Conservation (phyloP, 116 monocot genomes). For the Thalassia testudinum region DNA sequence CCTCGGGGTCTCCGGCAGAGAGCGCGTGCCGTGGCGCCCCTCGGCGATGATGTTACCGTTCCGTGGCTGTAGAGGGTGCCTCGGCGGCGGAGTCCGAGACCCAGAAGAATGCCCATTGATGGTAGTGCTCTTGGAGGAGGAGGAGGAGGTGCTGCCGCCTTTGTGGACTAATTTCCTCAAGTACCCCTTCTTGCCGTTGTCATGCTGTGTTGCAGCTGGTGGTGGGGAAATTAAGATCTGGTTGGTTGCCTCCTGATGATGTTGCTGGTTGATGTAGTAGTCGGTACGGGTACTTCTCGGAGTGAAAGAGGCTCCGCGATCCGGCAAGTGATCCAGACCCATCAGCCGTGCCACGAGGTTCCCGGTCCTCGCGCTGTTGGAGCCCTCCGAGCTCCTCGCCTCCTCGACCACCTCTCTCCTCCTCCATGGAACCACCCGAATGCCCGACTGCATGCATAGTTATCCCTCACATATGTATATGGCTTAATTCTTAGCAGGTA, state of each 20-base stretch:
- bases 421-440: constrained; percentile 6
- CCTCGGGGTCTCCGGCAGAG: constrained; percentile 79
- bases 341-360: constrained; percentile 79
- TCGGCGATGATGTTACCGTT: constrained; percentile 4
- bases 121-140: neutral
- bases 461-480: too few relatives aligned
- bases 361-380: neutral
- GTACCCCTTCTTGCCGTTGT: too few relatives aligned
- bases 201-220: neutral
- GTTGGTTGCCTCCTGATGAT: too few relatives aligned
- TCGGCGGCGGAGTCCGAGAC: constrained; percentile 4
- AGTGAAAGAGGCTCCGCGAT: constrained; percentile 6
- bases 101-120: neutral
- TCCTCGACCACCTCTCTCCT: constrained; percentile 15
- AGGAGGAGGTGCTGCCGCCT: neutral
- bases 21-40: constrained; percentile 16
- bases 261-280: neutral
- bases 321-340: constrained; percentile 57
- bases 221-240: neutral
- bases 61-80: constrained; percentile 8
- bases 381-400: neutral
- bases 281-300: too few relatives aligned
- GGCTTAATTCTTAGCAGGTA: neutral
- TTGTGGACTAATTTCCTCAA: neutral
- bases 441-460: constrained; percentile 7